phyloP scores from a whole-genome alignment of 1,139 yeast species.

The Kodamaea derodonti region DNA sequence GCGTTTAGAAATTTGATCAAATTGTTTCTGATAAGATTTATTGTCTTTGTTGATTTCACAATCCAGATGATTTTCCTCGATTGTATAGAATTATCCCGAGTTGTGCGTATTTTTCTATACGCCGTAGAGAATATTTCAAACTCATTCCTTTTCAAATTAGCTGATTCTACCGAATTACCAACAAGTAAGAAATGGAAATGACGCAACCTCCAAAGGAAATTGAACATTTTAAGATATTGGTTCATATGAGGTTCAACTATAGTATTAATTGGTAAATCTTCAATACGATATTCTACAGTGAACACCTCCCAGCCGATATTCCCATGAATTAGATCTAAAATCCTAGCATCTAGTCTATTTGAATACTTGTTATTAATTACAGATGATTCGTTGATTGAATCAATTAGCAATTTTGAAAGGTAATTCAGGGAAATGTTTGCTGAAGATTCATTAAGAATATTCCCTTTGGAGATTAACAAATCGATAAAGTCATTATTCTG shows the following conservation, averaged over 20 bases:
- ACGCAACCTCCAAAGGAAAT: constrained; percentile 77
- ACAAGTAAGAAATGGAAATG: constrained; percentile 55
- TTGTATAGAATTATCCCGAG: constrained; percentile 8
- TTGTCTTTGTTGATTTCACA: constrained; percentile 31
- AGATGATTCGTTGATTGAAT: constrained; percentile 65
- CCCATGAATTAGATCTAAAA: constrained; percentile 63
- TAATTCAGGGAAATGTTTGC: constrained; percentile 60
- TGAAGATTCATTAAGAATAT: constrained; percentile 59
- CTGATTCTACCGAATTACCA: constrained; percentile 33
- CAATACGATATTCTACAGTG: constrained; percentile 74
- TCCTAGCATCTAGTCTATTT: constrained; percentile 70
- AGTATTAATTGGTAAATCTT: constrained; percentile 49
- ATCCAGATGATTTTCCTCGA: constrained; percentile 26
- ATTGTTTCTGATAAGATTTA: constrained; percentile 44
- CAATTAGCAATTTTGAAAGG: constrained; percentile 60
- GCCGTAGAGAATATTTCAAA: too few relatives aligned
- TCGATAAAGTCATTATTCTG: constrained; percentile 78
- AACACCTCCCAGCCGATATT: constrained; percentile 88
- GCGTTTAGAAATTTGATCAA: constrained; percentile 43
- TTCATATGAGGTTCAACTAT: constrained; percentile 30
- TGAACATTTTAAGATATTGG: constrained; percentile 77
- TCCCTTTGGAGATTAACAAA: constrained; percentile 55
- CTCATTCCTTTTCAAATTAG: constrained; percentile 33
- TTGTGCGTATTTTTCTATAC: too few relatives aligned
- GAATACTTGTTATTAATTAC: constrained; percentile 39